Conservation (phyloP, 2,329 filamentous ascomycete species). For the Pseudocercospora musae region DNA sequence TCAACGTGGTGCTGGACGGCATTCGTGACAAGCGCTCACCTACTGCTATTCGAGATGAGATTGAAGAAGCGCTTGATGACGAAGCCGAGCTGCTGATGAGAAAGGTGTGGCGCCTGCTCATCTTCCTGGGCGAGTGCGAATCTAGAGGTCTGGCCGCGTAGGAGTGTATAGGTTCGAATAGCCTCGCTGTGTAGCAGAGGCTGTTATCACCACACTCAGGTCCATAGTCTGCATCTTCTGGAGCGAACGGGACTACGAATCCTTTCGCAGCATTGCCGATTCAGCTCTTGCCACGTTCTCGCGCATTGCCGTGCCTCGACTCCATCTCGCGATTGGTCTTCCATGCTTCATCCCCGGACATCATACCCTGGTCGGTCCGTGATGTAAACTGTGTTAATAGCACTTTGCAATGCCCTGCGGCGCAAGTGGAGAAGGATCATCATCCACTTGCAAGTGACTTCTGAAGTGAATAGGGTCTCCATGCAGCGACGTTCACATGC, state of each 20-base stretch:
- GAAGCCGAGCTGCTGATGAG: constrained; percentile 91
- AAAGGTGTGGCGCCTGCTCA: constrained; percentile 70
- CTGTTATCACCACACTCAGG: background rate
- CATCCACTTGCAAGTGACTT: no score
- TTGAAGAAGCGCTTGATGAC: constrained; percentile 89
- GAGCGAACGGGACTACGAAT: background rate
- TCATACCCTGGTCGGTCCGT: no score
- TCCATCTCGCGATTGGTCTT: no score
- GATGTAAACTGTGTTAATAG: no score
- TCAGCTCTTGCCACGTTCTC: no score
- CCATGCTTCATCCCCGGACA: no score
- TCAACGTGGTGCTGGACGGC: constrained; percentile 88
- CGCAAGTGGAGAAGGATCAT: no score
- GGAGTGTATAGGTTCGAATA: background rate
- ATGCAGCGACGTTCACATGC: no score
- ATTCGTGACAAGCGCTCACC: constrained; percentile 68
- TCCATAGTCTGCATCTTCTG: background rate
- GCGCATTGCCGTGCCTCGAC: no score
- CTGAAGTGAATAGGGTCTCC: no score
- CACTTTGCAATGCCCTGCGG: no score
- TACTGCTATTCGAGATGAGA: constrained; percentile 70
- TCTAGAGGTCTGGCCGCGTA: constrained; percentile 11
- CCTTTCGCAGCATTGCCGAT: no score
- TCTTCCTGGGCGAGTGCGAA: constrained; percentile 25
- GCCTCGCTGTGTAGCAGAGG: background rate